phyloP scores from a whole-genome alignment of 345 rosid genomes.

The Noccaea caerulescens region DNA sequence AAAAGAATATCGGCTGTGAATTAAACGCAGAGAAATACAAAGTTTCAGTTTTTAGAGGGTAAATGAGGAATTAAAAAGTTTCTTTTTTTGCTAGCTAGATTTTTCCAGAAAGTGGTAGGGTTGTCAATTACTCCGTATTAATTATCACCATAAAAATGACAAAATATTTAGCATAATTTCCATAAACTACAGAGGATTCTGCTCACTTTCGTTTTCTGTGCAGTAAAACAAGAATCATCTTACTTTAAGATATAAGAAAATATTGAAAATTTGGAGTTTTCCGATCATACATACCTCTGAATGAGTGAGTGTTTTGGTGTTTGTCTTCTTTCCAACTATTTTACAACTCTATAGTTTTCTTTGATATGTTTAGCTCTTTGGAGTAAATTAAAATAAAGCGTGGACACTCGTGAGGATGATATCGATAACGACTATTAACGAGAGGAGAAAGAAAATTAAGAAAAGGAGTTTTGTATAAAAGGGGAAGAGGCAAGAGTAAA shows the following conservation, averaged over 20 bases:
- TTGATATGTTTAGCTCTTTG: not conserved
- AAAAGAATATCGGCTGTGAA: not conserved
- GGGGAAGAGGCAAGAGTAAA: conserved; percentile 28
- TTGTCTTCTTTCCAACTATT: not conserved
- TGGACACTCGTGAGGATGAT: not conserved
- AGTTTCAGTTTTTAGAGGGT: not conserved
- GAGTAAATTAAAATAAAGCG: not conserved
- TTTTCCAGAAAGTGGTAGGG: conserved; percentile 12
- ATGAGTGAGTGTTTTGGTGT: conserved; percentile 5
- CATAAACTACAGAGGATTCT: conserved; percentile 22
- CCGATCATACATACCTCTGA: conserved; percentile 32
- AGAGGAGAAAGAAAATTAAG: not conserved
- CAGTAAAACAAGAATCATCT: not conserved
- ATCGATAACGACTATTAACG: not conserved
- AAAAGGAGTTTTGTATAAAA: not conserved
- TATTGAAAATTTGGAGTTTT: not conserved
- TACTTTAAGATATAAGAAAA: not conserved
- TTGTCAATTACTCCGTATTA: not conserved
- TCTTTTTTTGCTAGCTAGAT: not conserved
- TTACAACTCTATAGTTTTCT: not conserved
- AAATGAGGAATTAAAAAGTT: not conserved
- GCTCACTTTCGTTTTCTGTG: conserved; percentile 1
- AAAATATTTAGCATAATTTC: not conserved
- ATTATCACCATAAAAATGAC: not conserved
- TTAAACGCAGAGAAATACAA: not conserved